These are phyloP conservation scores for Cladosporium sp. DNA, from an alignment of 2,329 filamentous ascomycete genomes.

Conservation along the genomic window DNA sequence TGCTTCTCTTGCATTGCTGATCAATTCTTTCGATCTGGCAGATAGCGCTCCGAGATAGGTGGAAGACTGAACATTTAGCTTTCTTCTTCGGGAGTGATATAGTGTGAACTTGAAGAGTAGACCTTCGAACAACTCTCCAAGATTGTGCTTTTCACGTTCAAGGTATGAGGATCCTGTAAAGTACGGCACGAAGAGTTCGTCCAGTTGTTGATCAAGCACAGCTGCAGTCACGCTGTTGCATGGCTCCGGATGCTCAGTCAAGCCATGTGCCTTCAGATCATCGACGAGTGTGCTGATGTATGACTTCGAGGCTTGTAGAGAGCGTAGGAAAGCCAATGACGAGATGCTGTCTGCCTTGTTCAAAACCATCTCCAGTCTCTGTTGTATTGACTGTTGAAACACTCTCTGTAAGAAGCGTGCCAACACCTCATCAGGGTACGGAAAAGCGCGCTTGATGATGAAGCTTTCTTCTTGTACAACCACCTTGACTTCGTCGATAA, in stretches of 20 bases:
- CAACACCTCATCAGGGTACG: constrained; percentile 91
- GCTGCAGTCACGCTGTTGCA: constrained; percentile 80
- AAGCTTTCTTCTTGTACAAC: constrained; percentile 96
- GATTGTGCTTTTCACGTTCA: constrained; percentile 60
- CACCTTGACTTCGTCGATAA: constrained; percentile 90
- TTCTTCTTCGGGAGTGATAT: constrained; percentile 86
- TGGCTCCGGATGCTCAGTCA: constrained; percentile 92
- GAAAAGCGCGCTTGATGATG: constrained; percentile 94
- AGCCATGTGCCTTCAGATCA: constrained; percentile 86
- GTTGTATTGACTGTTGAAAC: constrained; percentile 97
- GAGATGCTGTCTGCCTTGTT: constrained; percentile 93
- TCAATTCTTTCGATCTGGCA: constrained; percentile 82
- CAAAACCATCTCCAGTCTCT: constrained; percentile 89
- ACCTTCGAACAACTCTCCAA: constrained; percentile 83
- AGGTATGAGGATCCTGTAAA: constrained; percentile 63
- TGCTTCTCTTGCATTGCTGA: constrained; percentile 83
- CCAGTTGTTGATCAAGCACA: constrained; percentile 63
- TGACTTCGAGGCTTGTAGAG: constrained; percentile 81
- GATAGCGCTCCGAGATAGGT: constrained; percentile 91
- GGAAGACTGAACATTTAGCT: constrained; percentile 61
- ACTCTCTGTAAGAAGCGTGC: constrained; percentile 91
- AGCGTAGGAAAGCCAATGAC: constrained; percentile 84
- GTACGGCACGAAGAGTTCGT: constrained; percentile 64
- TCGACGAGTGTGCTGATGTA: constrained; percentile 88
- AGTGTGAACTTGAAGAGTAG: constrained; percentile 94